A percentile compares a stretch with the other conserved stretches of the same genome.
Evolutionary conservation across 2,329 filamentous ascomycete species (phyloP).

Genomic region (Beauveria scarabaeidicola): DNA sequence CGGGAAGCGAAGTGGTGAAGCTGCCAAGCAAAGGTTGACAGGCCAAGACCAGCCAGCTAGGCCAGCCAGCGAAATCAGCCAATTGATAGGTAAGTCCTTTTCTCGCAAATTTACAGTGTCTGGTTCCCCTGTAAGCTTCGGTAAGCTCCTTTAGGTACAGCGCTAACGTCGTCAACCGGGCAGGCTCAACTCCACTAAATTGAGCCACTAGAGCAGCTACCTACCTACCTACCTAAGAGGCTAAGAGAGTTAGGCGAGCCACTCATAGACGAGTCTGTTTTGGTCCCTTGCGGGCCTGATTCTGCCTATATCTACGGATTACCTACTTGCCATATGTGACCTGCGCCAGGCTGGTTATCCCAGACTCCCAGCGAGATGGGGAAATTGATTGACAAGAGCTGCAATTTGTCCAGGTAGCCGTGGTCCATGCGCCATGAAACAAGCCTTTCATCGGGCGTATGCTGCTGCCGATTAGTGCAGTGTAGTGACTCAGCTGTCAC

Average conservation of each 20-base stretch:
- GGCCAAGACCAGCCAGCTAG: not conserved
- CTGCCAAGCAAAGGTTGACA: not conserved
- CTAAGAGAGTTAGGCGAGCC: not conserved
- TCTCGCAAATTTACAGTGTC: not conserved
- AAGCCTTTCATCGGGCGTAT: not conserved
- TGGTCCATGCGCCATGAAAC: not conserved
- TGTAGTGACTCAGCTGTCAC: not conserved
- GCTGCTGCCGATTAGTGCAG: not conserved
- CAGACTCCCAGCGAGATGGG: not conserved
- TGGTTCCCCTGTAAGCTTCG: not conserved
- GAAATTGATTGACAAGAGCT: not conserved
- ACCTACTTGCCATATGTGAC: too few species aligned
- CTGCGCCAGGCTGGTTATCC: too few species aligned
- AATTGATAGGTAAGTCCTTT: not conserved
- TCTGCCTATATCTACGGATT: too few species aligned
- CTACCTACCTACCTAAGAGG: too few species aligned
- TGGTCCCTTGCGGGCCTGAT: too few species aligned
- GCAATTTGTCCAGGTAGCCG: not conserved
- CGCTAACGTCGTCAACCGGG: not conserved
- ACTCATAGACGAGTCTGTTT: not conserved
- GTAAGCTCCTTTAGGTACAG: not conserved
- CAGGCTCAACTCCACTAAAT: not conserved
- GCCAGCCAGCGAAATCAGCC: too few species aligned
- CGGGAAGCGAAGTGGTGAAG: not conserved
- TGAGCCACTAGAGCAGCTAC: not conserved